These are phyloP conservation scores for Phylloporus scabripes DNA, from an alignment of 768 basidiomycete species.

Conservation along the genomic window DNA sequence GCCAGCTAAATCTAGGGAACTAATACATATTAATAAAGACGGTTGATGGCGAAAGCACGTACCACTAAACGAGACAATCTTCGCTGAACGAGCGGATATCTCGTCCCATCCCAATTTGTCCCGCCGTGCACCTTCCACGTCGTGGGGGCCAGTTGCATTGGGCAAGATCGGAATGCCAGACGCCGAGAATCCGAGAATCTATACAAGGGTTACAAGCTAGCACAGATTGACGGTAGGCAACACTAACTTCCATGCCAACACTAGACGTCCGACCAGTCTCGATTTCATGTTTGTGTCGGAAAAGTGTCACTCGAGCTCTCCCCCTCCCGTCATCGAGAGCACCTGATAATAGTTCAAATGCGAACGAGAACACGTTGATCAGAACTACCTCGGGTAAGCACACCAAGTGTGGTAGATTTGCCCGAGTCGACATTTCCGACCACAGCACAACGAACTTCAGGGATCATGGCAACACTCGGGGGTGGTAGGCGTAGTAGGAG, in stretches of 20 bases:
- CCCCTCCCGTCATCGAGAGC: conserved; percentile 78
- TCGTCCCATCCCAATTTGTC: conserved; percentile 97
- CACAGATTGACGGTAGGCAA: neutral
- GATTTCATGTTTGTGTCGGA: conserved; percentile 96
- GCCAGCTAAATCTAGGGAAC: conserved; percentile 77
- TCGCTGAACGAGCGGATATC: conserved; percentile 81
- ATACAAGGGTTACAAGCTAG: neutral
- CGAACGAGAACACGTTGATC: conserved; percentile 15
- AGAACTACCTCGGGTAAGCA: conserved; percentile 78
- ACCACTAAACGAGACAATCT: conserved; percentile 94
- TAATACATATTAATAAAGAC: neutral
- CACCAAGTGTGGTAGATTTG: conserved; percentile 91
- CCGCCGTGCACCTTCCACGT: conserved; percentile 60
- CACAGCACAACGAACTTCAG: conserved; percentile 92
- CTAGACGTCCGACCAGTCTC: conserved; percentile 94
- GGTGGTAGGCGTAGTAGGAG: conserved; percentile 72
- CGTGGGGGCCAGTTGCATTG: conserved; percentile 46
- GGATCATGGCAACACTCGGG: conserved; percentile 66
- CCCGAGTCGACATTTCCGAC: conserved; percentile 95
- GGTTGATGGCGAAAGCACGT: conserved; percentile 7
- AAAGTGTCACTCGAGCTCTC: conserved; percentile 79
- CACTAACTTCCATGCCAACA: conserved; percentile 92
- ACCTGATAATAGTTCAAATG: conserved; percentile 36
- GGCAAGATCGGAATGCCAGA: conserved; percentile 78
- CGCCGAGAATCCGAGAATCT: conserved; percentile 87